These are phyloP conservation scores for Colletotrichum sp. DNA, from an alignment of 2,329 filamentous ascomycete species.

Conservation along the genomic window DNA sequence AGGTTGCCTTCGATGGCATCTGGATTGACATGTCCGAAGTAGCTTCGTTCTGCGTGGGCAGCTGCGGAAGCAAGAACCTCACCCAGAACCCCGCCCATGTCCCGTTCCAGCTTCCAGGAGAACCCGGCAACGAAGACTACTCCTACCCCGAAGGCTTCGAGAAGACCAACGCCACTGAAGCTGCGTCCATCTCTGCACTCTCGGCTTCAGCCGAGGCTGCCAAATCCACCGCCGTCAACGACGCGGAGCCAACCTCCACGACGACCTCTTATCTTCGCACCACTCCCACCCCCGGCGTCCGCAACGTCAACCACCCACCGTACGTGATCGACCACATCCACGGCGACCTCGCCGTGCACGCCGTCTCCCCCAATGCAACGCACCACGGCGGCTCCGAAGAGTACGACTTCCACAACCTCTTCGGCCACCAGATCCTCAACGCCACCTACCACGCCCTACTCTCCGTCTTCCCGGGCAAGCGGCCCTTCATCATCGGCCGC, in stretches of 20 bases:
- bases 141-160: constrained; percentile 71
- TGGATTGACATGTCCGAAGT: constrained; percentile 68
- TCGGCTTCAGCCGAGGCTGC: constrained; percentile 40
- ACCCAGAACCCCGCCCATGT: constrained; percentile 71
- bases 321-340: constrained; percentile 79
- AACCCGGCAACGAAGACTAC: constrained; percentile 42
- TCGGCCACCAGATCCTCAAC: constrained; percentile 75
- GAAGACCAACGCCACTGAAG: constrained; percentile 57
- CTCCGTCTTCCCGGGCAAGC: constrained; percentile 66
- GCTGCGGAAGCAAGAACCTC: constrained; percentile 70
- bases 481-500: constrained; percentile 84
- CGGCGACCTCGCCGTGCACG: constrained; percentile 75
- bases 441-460: constrained; percentile 77
- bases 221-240: constrained; percentile 23
- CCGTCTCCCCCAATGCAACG: constrained; percentile 78
- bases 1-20: constrained; percentile 55
- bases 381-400: constrained; percentile 75
- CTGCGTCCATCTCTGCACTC: constrained; percentile 61
- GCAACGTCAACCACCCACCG: constrained; percentile 75
- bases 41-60: constrained; percentile 71
- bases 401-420: constrained; percentile 86
- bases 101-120: constrained; percentile 60
- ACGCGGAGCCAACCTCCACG: constrained; percentile 30
- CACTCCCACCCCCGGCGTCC: constrained; percentile 64
- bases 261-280: constrained; percentile 43